Evolutionary conservation across 306 rosid genomes (phyloP).

Genomic region (Macrotyloma uniflorum): DNA sequence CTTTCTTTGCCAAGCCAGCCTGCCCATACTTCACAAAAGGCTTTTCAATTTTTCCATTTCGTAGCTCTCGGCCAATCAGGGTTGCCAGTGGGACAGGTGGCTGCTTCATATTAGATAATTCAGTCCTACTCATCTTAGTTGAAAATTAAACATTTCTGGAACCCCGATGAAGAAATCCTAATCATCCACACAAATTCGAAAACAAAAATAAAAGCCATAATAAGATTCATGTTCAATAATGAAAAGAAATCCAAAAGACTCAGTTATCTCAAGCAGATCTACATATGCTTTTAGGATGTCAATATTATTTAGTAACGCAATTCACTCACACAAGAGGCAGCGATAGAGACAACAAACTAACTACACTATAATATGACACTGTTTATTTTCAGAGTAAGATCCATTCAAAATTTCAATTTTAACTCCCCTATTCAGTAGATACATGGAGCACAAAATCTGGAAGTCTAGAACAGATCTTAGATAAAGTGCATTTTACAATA

Average conservation of each 20-base stretch:
- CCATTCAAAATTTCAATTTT: constrained; percentile 11
- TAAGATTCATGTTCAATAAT: background rate
- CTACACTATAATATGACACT: background rate
- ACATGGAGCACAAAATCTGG: background rate
- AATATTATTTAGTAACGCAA: background rate
- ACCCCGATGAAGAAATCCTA: constrained; percentile 15
- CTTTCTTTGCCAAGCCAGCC: constrained; percentile 95
- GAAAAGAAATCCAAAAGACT: constrained; percentile 10
- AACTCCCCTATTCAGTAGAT: background rate
- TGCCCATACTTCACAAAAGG: constrained; percentile 86
- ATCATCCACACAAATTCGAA: constrained; percentile 18
- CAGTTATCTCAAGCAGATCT: constrained; percentile 31
- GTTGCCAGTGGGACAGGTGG: constrained; percentile 85
- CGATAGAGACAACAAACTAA: background rate
- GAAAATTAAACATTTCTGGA: constrained; percentile 36
- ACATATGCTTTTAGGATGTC: constrained; percentile 10
- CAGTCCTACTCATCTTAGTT: constrained; percentile 72
- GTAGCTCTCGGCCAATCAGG: constrained; percentile 81
- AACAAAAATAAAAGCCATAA: background rate
- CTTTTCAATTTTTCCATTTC: constrained; percentile 67
- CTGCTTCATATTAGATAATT: constrained; percentile 59
- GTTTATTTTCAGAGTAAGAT: constrained; percentile 19
- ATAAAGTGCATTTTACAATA: constrained; percentile 11
- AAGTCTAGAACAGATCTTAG: constrained; percentile 4
- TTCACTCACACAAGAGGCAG: background rate